Conservation (phyloP, 2,329 filamentous ascomycete genomes). For the Beauveria bassiana region DNA sequence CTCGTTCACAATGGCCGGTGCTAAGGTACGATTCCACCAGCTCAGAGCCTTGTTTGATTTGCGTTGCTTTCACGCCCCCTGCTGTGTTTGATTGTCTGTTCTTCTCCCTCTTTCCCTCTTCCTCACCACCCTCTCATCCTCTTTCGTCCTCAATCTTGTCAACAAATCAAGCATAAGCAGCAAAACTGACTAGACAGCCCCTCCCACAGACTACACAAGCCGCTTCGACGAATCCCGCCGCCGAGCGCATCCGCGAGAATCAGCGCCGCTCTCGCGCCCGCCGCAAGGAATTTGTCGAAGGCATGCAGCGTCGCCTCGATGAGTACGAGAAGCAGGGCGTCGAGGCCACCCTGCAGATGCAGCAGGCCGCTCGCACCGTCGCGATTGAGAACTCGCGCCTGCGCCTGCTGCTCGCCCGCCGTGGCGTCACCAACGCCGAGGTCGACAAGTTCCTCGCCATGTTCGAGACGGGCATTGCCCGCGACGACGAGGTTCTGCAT, state of each 20-base stretch:
- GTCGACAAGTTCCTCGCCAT: conserved; percentile 32
- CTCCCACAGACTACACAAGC: not conserved
- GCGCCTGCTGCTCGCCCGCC: conserved; percentile 32
- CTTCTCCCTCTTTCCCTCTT: not conserved
- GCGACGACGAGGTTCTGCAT: conserved; percentile 20
- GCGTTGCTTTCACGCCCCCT: not conserved
- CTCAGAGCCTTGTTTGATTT: not conserved
- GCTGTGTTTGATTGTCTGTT: not conserved
- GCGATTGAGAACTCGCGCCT: conserved; percentile 40
- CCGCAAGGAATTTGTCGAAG: conserved; percentile 40
- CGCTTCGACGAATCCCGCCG: conserved; percentile 18
- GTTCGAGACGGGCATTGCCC: conserved; percentile 20
- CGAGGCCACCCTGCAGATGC: conserved; percentile 45
- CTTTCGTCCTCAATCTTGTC: not conserved
- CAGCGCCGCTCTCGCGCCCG: conserved; percentile 46
- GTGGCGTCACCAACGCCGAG: conserved; percentile 31
- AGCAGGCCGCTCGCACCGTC: conserved; percentile 42
- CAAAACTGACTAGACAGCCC: not conserved
- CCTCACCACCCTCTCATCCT: too few species aligned
- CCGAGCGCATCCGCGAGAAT: conserved; percentile 38
- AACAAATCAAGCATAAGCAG: not conserved
- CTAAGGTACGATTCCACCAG: conserved; percentile 6
- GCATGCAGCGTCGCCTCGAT: conserved; percentile 37
- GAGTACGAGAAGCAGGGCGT: conserved; percentile 41
- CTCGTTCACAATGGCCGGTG: conserved; percentile 4